These are phyloP conservation scores for Tylopilus rubrobrunneus DNA, from an alignment of 768 basidiomycete species.

Conservation along the genomic window DNA sequence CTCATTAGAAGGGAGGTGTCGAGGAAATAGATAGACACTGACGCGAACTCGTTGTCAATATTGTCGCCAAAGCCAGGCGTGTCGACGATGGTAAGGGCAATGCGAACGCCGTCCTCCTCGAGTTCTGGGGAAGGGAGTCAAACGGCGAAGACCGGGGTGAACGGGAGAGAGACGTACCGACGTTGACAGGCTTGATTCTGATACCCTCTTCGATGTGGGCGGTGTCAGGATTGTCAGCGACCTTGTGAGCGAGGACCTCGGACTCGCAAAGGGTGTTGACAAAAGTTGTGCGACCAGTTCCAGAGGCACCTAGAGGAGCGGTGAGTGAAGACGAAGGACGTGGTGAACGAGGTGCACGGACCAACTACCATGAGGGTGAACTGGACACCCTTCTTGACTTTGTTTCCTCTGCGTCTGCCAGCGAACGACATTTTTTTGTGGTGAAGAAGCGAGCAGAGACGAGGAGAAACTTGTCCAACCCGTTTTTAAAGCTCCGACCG, in stretches of 20 bases:
- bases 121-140: constrained; percentile 56
- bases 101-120: constrained; percentile 97
- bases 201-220: constrained; percentile 94
- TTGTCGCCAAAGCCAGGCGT: constrained; percentile 99
- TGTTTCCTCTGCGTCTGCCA: constrained; percentile 84
- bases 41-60: constrained; percentile 99
- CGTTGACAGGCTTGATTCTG: constrained; percentile 90
- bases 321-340: neutral
- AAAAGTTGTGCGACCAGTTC: constrained; percentile 96
- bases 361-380: constrained; percentile 98
- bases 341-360: constrained; percentile 38
- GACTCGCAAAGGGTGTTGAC: constrained; percentile 99
- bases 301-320: constrained; percentile 78
- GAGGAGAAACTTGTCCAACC: constrained; percentile 31
- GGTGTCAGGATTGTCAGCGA: constrained; percentile 77
- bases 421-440: constrained; percentile 69
- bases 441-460: constrained; percentile 28
- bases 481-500: constrained; percentile 33
- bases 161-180: constrained; percentile 50
- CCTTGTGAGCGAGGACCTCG: constrained; percentile 85
- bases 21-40: constrained; percentile 33
- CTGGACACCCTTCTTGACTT: constrained; percentile 98
- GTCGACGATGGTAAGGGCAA: constrained; percentile 96
- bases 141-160: neutral
- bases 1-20: constrained; percentile 6